phyloP scores from a whole-genome alignment of 257 asterid genomes.

The Solanum neorickii region DNA sequence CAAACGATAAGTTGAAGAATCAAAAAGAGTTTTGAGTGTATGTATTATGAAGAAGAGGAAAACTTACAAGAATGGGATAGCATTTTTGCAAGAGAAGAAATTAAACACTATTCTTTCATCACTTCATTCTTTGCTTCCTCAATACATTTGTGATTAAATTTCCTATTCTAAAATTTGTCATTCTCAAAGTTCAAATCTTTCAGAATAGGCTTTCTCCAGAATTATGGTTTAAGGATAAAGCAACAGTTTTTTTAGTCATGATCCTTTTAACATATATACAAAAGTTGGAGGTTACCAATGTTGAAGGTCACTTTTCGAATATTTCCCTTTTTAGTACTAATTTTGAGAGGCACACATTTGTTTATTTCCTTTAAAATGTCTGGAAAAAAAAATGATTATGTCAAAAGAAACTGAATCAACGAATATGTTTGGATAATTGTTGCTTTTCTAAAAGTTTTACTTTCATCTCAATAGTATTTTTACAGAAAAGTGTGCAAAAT shows the following conservation, averaged over 20 bases:
- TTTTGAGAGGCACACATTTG: neutral
- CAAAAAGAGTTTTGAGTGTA: neutral
- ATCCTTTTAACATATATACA: neutral
- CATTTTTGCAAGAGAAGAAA: conserved; percentile 29
- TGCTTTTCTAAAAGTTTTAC: neutral
- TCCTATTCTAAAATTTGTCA: neutral
- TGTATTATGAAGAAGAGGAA: conserved; percentile 16
- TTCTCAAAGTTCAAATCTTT: neutral
- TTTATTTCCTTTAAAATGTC: neutral
- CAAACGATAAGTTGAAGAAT: neutral
- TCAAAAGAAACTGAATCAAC: neutral
- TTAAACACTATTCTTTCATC: neutral
- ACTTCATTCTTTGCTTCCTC: conserved; percentile 32
- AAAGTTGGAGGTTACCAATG: neutral
- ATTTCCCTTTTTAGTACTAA: neutral
- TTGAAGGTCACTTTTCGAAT: neutral
- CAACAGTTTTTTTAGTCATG: neutral
- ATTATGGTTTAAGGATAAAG: neutral
- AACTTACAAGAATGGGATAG: conserved; percentile 43
- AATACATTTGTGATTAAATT: neutral
- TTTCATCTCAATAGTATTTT: neutral
- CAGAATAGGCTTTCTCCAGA: neutral
- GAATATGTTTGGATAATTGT: neutral
- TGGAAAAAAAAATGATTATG: neutral
- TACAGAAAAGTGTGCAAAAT: neutral